Conservation (phyloP, 2,329 filamentous ascomycete species). For the Fusarium sp. region DNA sequence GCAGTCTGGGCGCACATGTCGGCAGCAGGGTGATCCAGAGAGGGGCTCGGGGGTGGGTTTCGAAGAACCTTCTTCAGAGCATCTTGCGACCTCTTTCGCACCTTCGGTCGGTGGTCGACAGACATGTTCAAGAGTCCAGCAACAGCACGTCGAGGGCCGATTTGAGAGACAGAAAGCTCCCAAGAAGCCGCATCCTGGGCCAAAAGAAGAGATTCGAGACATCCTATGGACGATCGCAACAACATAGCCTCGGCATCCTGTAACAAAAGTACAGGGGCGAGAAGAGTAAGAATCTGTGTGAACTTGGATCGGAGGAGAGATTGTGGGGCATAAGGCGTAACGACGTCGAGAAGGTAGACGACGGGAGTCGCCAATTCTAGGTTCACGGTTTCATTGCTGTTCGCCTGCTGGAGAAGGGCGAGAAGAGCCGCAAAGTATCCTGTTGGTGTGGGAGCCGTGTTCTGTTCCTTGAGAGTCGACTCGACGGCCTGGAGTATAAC, state of each 20-base stretch:
- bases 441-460: conserved; percentile 84
- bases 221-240: conserved; percentile 88
- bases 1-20: conserved; percentile 97
- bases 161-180: conserved; percentile 84
- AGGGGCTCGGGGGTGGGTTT: conserved; percentile 89
- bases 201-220: conserved; percentile 88
- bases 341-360: conserved; percentile 94
- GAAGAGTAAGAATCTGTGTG: conserved; percentile 86
- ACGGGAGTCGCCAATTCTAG: conserved; percentile 87
- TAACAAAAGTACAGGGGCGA: conserved; percentile 85
- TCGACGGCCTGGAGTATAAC: conserved; percentile 92
- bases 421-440: conserved; percentile 97
- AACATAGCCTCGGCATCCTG: conserved; percentile 88
- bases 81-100: conserved; percentile 92
- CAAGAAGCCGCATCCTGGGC: conserved; percentile 90
- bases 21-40: conserved; percentile 91
- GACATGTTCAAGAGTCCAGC: conserved; percentile 87
- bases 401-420: conserved; percentile 83
- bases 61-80: conserved; percentile 85
- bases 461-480: conserved; percentile 89
- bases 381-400: conserved; percentile 76
- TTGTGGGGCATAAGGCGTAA: conserved; percentile 86
- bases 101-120: conserved; percentile 90
- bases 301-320: conserved; percentile 95
- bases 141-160: conserved; percentile 87